These are phyloP conservation scores for Talaromyces rugulosus DNA, from an alignment of 2,329 filamentous ascomycete genomes.

Conservation along the genomic window DNA sequence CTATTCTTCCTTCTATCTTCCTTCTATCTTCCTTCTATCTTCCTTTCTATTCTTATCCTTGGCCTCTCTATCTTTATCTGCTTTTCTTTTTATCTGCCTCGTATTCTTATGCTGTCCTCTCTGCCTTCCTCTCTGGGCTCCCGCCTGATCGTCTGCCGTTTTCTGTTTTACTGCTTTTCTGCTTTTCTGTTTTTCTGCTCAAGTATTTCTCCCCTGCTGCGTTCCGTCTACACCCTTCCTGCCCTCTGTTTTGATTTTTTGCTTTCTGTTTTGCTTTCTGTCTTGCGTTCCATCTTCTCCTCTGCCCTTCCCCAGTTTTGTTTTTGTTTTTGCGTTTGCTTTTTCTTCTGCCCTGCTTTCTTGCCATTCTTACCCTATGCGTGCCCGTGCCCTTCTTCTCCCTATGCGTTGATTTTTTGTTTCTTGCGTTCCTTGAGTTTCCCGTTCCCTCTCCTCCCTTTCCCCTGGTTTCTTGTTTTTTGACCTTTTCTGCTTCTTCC, in stretches of 20 bases:
- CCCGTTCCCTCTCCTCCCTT: no score
- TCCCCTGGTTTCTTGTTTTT: no score
- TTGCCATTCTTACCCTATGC: no score
- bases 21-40: neutral
- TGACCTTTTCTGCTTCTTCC: no score
- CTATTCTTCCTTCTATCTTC: no score
- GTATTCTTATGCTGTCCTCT: neutral
- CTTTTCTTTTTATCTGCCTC: neutral
- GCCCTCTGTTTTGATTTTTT: neutral
- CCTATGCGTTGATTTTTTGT: neutral
- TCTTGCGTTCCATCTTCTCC: neutral
- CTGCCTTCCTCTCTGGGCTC: neutral
- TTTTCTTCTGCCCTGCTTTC: neutral
- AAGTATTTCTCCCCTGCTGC: neutral
- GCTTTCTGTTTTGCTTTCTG: neutral
- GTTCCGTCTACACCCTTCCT: neutral
- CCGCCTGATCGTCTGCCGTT: neutral
- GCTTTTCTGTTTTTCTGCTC: neutral
- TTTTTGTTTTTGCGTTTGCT: neutral
- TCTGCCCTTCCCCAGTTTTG: neutral
- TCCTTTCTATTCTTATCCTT: neutral
- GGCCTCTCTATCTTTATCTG: neutral
- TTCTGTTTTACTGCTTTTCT: neutral
- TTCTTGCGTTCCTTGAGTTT: no score
- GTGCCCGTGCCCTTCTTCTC: neutral